Evolutionary conservation across 176 grass and related monocot species (phyloP), one percentile per base, ranked within the genome.

Genomic region (Carex scoparia): DNA sequence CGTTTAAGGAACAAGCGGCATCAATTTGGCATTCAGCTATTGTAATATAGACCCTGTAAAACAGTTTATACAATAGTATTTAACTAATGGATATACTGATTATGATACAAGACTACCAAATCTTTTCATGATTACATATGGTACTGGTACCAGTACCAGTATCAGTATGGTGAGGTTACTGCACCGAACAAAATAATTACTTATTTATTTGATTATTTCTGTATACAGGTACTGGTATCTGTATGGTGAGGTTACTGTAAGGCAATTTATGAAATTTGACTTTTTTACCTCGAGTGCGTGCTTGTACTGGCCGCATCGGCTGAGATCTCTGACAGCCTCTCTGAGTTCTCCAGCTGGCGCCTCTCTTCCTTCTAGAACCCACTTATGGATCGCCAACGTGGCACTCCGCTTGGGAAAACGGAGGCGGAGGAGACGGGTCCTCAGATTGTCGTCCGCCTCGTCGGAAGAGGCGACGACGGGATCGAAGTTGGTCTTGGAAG

Each of bases 231-330:
- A 35, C 38, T 40, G 38, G 38, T 40, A 40, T 4, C 38, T 4
- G 38, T 40, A 40, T 40, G 38, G 38, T 40, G 38, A 40, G 38
- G 38, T 40, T 40, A 40, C 38, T 0, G 38, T 40, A 35, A 2
- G 33, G 48, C 8, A 10, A 49, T 6, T 49, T 49, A 10, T 11
- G 48, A 51, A 51, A 51, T 51, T 51, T 51, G 48, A 10, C 48
- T 51, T 84, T 35, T 35, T 14, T 80, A 97, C 94, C 92, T 94
- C 95, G 12, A 98, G 92, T 6, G 95, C 92, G 83, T 98, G 92
- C 86, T 98, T 94, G 83, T 54, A 98, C 27, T 91, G 92, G 55
- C 88, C 84, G 31, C 66, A 87, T 81, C 85, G 86, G 71, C 66
- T 90, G 74, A 97, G 92, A 10, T 91, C 92, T 61, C 87, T 86